Conservation (phyloP, 2,329 filamentous ascomycete species). For the Scedosporium dehoogii region DNA sequence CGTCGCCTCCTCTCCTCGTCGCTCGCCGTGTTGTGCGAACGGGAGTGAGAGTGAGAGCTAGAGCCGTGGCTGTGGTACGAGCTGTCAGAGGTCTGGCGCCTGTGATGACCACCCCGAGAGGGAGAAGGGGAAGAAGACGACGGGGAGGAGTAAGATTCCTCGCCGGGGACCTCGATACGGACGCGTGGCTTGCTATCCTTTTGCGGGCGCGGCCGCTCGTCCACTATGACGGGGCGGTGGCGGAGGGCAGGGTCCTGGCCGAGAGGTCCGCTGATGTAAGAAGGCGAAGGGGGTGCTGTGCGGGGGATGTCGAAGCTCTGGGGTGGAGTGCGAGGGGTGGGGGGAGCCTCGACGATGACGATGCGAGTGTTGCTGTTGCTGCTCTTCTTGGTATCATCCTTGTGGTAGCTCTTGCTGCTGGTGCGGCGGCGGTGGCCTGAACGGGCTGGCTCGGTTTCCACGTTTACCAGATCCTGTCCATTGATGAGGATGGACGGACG, state of each 20-base stretch:
- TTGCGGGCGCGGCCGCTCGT: conserved; percentile 21
- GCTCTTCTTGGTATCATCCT: conserved; percentile 9
- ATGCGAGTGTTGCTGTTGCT: conserved; percentile 27
- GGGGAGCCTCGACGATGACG: conserved; percentile 33
- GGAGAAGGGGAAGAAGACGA: conserved; percentile 10
- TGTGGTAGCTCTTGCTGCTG: background rate
- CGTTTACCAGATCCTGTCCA: background rate
- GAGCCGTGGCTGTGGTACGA: conserved; percentile 23
- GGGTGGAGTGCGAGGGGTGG: conserved; percentile 36
- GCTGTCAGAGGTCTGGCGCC: conserved; percentile 25
- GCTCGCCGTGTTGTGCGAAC: conserved; percentile 12
- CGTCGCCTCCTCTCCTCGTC: conserved; percentile 18
- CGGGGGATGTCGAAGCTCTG: conserved; percentile 27
- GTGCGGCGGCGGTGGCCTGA: background rate
- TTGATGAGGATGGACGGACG: background rate
- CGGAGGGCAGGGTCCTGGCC: conserved; percentile 13
- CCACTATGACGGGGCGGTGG: conserved; percentile 26
- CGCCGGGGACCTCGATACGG: conserved; percentile 25
- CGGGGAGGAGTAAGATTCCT: background rate
- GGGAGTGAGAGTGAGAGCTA: conserved; percentile 9
- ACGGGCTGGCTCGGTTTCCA: background rate
- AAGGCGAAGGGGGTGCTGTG: conserved; percentile 28
- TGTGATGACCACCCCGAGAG: conserved; percentile 20
- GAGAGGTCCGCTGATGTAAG: conserved; percentile 17
- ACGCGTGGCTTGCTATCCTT: conserved; percentile 14